Evolutionary conservation across 352 stramenopile species (phyloP).

Genomic region (Pythium aquatile): DNA sequence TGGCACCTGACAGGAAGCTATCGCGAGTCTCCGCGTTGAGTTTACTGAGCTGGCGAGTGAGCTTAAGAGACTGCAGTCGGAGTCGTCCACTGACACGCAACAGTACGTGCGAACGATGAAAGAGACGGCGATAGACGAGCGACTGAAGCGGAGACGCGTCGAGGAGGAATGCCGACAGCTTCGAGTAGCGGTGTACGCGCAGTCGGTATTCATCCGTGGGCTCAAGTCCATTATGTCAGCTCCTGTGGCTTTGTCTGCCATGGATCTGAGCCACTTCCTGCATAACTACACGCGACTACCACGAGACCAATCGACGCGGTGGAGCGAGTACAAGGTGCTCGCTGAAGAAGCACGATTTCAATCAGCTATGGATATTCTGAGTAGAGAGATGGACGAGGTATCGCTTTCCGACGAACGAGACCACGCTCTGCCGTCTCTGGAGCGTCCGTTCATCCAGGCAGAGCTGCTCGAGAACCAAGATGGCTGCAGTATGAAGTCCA

Average conservation of each 20-base stretch:
- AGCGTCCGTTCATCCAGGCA: constrained; percentile 1
- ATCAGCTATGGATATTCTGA: constrained; percentile 4
- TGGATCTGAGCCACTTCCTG: constrained; percentile 2
- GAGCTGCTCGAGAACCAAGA: constrained; percentile 3
- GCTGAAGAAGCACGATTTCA: not conserved
- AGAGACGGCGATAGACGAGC: constrained; percentile 5
- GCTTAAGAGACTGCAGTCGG: too few species aligned
- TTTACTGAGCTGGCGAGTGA: too few species aligned
- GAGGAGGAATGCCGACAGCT: constrained; percentile 9
- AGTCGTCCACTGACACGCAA: not conserved
- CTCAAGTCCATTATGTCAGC: not conserved
- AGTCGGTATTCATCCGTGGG: constrained; percentile 7
- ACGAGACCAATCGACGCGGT: not conserved
- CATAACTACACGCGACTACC: constrained; percentile 5
- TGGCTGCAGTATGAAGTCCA: constrained; percentile 21
- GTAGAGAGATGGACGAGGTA: not conserved
- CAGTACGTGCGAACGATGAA: not conserved
- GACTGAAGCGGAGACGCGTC: not conserved
- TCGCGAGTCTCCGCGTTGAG: too few species aligned
- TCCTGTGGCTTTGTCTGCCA: not conserved
- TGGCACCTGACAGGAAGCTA: too few species aligned
- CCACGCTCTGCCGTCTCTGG: not conserved
- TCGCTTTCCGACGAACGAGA: not conserved
- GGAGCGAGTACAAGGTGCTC: not conserved
- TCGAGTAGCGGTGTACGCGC: constrained; percentile 9